These are phyloP conservation scores for Berberis vulgaris DNA, from an alignment of 164 flowering plant species.

Conservation along the genomic window DNA sequence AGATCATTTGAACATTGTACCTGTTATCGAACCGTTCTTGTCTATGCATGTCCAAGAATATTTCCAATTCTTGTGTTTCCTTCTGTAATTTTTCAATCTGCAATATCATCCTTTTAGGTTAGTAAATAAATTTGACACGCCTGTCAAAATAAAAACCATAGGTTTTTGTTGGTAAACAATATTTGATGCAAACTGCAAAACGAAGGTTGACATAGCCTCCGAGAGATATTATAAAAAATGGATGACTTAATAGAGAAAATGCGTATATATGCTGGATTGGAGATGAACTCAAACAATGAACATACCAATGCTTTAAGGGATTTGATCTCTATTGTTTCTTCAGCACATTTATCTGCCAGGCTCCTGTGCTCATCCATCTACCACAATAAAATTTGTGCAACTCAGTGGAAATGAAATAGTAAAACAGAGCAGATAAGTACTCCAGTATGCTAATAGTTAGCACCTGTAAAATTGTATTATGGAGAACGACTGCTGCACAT, in stretches of 20 bases:
- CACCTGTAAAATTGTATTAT: background rate
- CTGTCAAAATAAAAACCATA: background rate
- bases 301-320: constrained; percentile 62
- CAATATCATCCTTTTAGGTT: constrained; percentile 14
- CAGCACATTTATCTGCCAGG: constrained; percentile 47
- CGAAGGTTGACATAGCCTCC: no score
- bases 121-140: background rate
- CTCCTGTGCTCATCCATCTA: constrained; percentile 54
- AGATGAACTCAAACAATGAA: constrained; percentile 6
- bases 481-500: no score
- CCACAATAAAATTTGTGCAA: constrained; percentile 15
- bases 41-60: constrained; percentile 73
- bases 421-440: background rate
- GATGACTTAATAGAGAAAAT: background rate
- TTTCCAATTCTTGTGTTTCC: constrained; percentile 62
- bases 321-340: constrained; percentile 56
- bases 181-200: no score
- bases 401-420: constrained; percentile 4
- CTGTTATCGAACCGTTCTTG: constrained; percentile 66
- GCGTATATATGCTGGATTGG: background rate
- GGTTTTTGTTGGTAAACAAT: no score
- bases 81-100: constrained; percentile 79
- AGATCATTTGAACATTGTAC: constrained; percentile 21
- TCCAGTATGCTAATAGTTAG: no score
- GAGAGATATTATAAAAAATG: no score